Base-by-base conservation (phyloP, 1,139 yeast genomes). In the Taphrina pruni region DNA sequence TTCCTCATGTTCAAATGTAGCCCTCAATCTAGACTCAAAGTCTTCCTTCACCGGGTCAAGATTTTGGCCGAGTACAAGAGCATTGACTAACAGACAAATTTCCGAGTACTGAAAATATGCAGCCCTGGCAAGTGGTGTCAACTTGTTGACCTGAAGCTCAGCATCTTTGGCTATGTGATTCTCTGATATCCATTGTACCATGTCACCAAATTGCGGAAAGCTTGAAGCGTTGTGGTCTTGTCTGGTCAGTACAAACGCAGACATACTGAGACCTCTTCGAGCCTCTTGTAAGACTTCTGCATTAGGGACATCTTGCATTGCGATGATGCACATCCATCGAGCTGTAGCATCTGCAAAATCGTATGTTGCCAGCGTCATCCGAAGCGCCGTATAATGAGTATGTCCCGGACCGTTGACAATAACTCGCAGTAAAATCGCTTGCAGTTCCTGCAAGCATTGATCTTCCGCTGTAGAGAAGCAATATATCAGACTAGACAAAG, bases 231-330 rank as follows among this genome's bases (percentile, higher is more conserved):
- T 21, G 14, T 17, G 9, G n/a, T 36, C 52, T 6, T 58, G 51
- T 26, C 72, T 74, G 11, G 36, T 45, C 75, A 77, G 65, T 79
- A 81, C 71, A 75, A 85, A 87, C 86, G 88, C 85, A 75, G 89
- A 85, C 0, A 97, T 97, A 75, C 90, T 87, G 39, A 94, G 80
- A 0, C 98, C 98, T 71, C 86, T 86, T n/a, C 78, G 78, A 0
- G 97, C 88, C 77, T 92, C 97, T 75, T 92, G 97, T 14, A 87
- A 80, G 0, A 88, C 85, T 73, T 91, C 97, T 0, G 90, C 82
- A 66, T 89, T 81, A 73, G 88, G 89, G 5, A 72, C 74, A 2
- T 77, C 78, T 20, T 85, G 79, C 11, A 90, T 78, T 8, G 92
- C 97, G 65, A 88, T 77, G 21, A 92, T 77, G 75, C 94, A 88